phyloP scores from a whole-genome alignment of 352 stramenopile species.

The Pythium sp. region DNA sequence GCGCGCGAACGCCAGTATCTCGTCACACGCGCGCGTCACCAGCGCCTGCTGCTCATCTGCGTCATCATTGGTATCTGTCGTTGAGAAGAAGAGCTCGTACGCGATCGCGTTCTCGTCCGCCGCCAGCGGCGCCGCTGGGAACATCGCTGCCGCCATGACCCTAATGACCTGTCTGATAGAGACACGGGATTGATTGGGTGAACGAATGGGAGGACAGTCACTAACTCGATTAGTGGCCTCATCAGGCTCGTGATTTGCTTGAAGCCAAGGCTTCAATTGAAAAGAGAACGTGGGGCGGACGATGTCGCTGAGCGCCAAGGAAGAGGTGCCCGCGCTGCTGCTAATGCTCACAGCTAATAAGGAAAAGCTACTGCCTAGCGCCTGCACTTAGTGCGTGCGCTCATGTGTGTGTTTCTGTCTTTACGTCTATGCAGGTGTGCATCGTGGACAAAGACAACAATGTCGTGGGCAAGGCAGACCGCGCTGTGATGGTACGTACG shows the following conservation, averaged over 20 bases:
- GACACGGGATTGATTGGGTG: not conserved
- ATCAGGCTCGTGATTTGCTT: not conserved
- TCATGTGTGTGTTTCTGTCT: not conserved
- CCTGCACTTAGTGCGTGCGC: not conserved
- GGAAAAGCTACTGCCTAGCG: not conserved
- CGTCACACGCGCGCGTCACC: constrained; percentile 15
- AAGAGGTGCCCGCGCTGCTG: constrained; percentile 34
- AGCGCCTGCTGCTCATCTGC: constrained; percentile 3
- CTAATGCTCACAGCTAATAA: not conserved
- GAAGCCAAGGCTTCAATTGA: not conserved
- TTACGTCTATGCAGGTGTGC: constrained; percentile 50
- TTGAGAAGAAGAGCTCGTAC: constrained; percentile 42
- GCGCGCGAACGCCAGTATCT: constrained; percentile 26
- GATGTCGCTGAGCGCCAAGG: constrained; percentile 53
- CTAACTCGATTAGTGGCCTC: not conserved
- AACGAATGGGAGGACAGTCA: not conserved
- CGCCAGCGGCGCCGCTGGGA: not conserved
- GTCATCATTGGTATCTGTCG: not conserved
- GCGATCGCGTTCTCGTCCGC: constrained; percentile 20
- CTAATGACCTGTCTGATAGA: not conserved
- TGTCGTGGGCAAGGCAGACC: constrained; percentile 78
- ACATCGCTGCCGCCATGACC: constrained; percentile 6
- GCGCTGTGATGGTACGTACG: constrained; percentile 64
- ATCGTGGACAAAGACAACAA: constrained; percentile 83
- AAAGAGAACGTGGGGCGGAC: constrained; percentile 2